phyloP scores from a whole-genome alignment of 176 grass and related monocot species.

The Bolboschoenus planiculmis region DNA sequence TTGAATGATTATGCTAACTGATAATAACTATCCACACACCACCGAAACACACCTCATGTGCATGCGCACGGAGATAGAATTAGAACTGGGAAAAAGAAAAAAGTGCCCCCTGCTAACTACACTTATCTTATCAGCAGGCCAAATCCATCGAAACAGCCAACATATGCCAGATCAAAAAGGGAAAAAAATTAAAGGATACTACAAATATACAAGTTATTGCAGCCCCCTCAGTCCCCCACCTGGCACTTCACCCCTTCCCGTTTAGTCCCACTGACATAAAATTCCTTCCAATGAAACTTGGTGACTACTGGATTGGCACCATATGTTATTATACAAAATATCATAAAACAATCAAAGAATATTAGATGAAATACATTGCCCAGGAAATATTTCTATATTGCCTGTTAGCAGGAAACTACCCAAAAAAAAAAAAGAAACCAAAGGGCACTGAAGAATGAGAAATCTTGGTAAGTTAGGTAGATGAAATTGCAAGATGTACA shows the following conservation, averaged over 20 bases:
- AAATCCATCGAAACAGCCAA: background rate
- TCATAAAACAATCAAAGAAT: background rate
- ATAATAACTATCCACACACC: background rate
- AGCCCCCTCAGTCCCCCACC: too few relatives aligned
- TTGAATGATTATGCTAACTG: background rate
- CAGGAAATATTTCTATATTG: background rate
- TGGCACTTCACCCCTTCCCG: too few relatives aligned
- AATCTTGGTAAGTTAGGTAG: background rate
- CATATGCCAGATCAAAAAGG: too few relatives aligned
- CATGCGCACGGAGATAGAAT: background rate
- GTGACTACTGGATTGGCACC: too few relatives aligned
- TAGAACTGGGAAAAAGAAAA: background rate
- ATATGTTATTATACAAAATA: too few relatives aligned
- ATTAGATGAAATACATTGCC: background rate
- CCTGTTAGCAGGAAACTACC: background rate
- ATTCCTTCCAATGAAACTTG: too few relatives aligned
- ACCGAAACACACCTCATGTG: background rate
- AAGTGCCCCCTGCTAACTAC: background rate
- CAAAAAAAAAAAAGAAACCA: background rate
- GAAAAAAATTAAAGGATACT: too few relatives aligned
- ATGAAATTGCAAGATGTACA: background rate
- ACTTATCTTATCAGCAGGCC: background rate
- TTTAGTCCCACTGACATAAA: too few relatives aligned
- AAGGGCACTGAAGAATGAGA: background rate
- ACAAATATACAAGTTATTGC: too few relatives aligned